Evolutionary conservation across 1,284 basidiomycete genomes (phyloP).

Genomic region (Entoloma clypeatum): DNA sequence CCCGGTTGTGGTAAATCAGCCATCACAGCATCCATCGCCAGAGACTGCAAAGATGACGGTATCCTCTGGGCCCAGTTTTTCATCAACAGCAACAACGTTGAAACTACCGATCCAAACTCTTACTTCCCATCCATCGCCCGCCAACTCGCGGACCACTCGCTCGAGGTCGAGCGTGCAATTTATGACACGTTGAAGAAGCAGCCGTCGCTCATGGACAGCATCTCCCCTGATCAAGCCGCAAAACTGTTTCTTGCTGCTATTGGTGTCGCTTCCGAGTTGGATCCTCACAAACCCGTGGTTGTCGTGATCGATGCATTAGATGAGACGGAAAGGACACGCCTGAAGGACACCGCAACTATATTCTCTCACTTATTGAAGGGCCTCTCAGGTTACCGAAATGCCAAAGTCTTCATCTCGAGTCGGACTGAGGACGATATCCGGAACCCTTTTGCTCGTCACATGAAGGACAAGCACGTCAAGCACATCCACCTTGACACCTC

Average conservation of each 20-base stretch:
- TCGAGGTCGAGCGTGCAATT: slow-evolving; percentile 1
- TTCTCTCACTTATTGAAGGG: slow-evolving; percentile 10
- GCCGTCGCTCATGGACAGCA: too few species aligned
- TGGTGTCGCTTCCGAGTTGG: slow-evolving; percentile 6
- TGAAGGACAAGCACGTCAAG: slow-evolving; percentile 7
- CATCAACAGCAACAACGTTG: slow-evolving; percentile 14
- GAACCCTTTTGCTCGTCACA: slow-evolving; percentile 1
- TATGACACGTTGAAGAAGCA: slow-evolving; percentile 3
- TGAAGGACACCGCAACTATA: slow-evolving; percentile 7
- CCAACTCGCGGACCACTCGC: slow-evolving; percentile 5
- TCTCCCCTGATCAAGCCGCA: slow-evolving; percentile 15
- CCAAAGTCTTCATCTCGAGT: slow-evolving; percentile 15
- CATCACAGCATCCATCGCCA: slow-evolving; percentile 13
- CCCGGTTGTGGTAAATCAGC: slow-evolving; percentile 18
- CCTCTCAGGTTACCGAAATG: slow-evolving; percentile 8
- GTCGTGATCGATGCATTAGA: slow-evolving; percentile 18
- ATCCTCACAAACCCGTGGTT: slow-evolving; percentile 11
- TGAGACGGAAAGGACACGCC: slow-evolving; percentile 11
- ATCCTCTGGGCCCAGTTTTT: slow-evolving; percentile 16
- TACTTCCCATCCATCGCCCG: slow-evolving; percentile 12
- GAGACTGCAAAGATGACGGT: slow-evolving; percentile 9
- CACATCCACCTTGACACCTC: slow-evolving; percentile 13
- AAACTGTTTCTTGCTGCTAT: slow-evolving; percentile 14
- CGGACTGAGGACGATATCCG: slow-evolving; percentile 14
- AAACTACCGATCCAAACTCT: slow-evolving; percentile 11